These are phyloP conservation scores for Metschnikowia amazonensis DNA, from an alignment of 805 yeast genomes.

Conservation along the genomic window DNA sequence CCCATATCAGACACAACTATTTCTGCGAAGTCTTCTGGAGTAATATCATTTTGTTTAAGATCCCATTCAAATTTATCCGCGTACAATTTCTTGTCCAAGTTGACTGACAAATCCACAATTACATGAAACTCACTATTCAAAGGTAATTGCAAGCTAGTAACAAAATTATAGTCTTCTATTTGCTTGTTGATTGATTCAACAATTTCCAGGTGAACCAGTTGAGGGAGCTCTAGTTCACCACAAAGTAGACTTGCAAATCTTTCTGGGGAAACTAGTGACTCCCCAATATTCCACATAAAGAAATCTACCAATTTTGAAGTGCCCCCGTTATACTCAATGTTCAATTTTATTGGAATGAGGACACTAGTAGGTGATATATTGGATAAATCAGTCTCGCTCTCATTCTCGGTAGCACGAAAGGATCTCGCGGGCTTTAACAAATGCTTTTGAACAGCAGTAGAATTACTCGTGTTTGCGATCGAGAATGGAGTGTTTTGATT, in stretches of 20 bases:
- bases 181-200: conserved; percentile 73
- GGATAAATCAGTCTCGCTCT: conserved; percentile 1
- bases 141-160: conserved; percentile 65
- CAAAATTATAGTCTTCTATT: conserved; percentile 66
- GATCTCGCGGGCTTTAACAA: conserved; percentile 19
- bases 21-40: conserved; percentile 83
- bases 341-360: conserved; percentile 64
- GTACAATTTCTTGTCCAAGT: conserved; percentile 74
- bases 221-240: conserved; percentile 78
- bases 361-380: conserved; percentile 24
- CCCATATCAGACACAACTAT: conserved; percentile 84
- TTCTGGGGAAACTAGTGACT: conserved; percentile 64
- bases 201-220: conserved; percentile 57
- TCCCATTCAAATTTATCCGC: conserved; percentile 98
- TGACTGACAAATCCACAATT: conserved; percentile 75
- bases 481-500: conserved; percentile 12
- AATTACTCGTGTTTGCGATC: conserved; percentile 34
- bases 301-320: conserved; percentile 52
- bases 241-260: conserved; percentile 72
- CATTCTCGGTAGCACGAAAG: conserved; percentile 7
- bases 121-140: conserved; percentile 58
- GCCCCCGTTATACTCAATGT: conserved; percentile 54
- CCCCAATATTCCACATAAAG: conserved; percentile 72
- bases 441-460: conserved; percentile 28
- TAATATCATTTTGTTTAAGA: conserved; percentile 46